Base-by-base conservation (phyloP, 2,329 filamentous ascomycete species). In the Ophiostoma himal-ulmi region DNA sequence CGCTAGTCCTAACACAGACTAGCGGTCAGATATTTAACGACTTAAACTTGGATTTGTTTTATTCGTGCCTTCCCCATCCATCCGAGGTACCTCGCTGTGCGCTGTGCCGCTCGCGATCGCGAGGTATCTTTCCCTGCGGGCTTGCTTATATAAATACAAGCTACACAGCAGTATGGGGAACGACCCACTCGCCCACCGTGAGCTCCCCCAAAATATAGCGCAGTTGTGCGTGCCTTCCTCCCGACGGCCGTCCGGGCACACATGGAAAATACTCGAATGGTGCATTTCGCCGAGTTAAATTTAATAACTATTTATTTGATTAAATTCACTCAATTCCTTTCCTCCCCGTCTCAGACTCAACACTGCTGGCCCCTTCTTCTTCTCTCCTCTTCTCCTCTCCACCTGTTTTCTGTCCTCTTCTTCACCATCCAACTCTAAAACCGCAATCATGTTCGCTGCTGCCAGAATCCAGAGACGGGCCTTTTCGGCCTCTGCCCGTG, bases 401-500 rank as follows among this genome's bases (percentile, higher is more conserved):
- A 71, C 69, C 44, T 67, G 41, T 54, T 62, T 44, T 60, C 17
- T 68, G n/a, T 26, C 34, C 66, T 39, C 13, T 70, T n/a, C 67
- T 34, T 26, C 52, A 54, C 52, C 36, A 37, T 30, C 41, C 39
- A 57, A 30, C 30, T 52, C 54, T 13, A 69, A 73, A 74, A 72
- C 76, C 80, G n/a, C 62, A 65, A 89, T 76, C 75, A 94, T 96
- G 92, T 94, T 94, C 81, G 87, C 90, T 78, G 85, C 87, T 80
- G 85, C 87, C 75, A 84, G 79, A 75, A 83, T 90, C 81, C 91
- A 93, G 85, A 87, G 88, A 83, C 88, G 91, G 79, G 90, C 91
- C 80, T 94, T 94, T 84, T 93, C 91, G 79, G 90, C 87, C 79
- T 90, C 91, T 78, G 89, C 91, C 77, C 86, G 88, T 82, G 86